A percentile compares a stretch with the other conserved stretches of the same genome.
phyloP scores from a whole-genome alignment of 1,284 basidiomycete genomes.

The Bjerkandera adusta region DNA sequence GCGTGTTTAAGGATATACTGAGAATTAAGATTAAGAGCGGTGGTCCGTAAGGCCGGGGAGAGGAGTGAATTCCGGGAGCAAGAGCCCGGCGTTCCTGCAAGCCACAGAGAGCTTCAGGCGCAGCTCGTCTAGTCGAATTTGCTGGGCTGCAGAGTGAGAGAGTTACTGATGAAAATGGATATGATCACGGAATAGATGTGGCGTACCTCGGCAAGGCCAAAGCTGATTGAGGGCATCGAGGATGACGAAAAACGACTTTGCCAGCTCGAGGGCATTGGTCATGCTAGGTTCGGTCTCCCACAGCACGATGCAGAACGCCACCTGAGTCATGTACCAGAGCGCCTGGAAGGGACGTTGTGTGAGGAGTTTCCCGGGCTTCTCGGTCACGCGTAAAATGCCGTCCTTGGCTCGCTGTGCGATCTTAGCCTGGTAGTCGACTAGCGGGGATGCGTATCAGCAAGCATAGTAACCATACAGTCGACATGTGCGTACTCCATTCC shows the following conservation, averaged over 20 bases:
- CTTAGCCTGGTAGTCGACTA: constrained; percentile 63
- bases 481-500: constrained; percentile 66
- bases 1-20: background rate
- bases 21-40: background rate
- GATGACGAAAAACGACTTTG: constrained; percentile 58
- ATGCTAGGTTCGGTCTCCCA: constrained; percentile 63
- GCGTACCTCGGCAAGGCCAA: constrained; percentile 68
- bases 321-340: constrained; percentile 53
- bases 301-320: constrained; percentile 56
- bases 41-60: constrained; percentile 24
- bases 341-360: constrained; percentile 66
- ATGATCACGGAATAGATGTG: constrained; percentile 1
- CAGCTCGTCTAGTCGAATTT: constrained; percentile 27
- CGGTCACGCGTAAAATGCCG: constrained; percentile 46
- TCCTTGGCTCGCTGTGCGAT: constrained; percentile 54
- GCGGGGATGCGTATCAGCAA: constrained; percentile 11
- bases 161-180: background rate
- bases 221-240: constrained; percentile 65
- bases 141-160: constrained; percentile 22
- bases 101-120: constrained; percentile 26
- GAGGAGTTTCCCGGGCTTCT: constrained; percentile 49
- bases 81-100: constrained; percentile 23
- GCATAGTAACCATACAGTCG: constrained; percentile 5
- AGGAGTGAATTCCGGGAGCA: constrained; percentile 25
- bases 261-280: constrained; percentile 61